phyloP scores from a whole-genome alignment of 2,329 filamentous ascomycete species.

The Fusarium hainanense region DNA sequence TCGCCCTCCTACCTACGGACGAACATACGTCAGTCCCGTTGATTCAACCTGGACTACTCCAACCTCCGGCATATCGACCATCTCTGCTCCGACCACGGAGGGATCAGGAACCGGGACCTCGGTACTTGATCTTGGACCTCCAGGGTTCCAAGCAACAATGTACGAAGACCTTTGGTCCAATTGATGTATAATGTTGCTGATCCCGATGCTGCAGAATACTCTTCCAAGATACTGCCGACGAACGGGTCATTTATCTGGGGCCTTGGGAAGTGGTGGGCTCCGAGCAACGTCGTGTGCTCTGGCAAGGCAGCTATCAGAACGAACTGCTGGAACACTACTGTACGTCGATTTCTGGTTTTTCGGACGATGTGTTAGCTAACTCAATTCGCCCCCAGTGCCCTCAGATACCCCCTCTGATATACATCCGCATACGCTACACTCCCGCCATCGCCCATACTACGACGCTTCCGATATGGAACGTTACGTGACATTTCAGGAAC shows the following conservation, averaged over 20 bases:
- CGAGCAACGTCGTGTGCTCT: slow-evolving; percentile 61
- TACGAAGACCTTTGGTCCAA: slow-evolving; percentile 45
- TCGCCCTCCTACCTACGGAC: slow-evolving; percentile 55
- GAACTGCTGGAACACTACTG: slow-evolving; percentile 64
- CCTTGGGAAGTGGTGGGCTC: slow-evolving; percentile 63
- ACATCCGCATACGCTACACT: slow-evolving; percentile 62
- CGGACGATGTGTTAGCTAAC: slow-evolving; percentile 13
- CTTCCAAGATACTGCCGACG: slow-evolving; percentile 61
- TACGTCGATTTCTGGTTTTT: slow-evolving; percentile 46
- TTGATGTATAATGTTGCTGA: slow-evolving; percentile 36
- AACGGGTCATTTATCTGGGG: slow-evolving; percentile 63
- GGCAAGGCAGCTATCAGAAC: slow-evolving; percentile 64
- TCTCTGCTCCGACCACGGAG: slow-evolving; percentile 57
- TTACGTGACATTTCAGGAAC: slow-evolving; percentile 59
- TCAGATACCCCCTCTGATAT: slow-evolving; percentile 58
- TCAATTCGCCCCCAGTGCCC: slow-evolving; percentile 52
- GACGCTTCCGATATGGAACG: slow-evolving; percentile 63
- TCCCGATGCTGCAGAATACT: slow-evolving; percentile 54
- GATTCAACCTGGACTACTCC: slow-evolving; percentile 62
- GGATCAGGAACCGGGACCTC: slow-evolving; percentile 53
- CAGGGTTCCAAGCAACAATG: slow-evolving; percentile 66
- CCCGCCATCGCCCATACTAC: slow-evolving; percentile 62
- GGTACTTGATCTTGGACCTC: slow-evolving; percentile 63
- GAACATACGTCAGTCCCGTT: slow-evolving; percentile 56
- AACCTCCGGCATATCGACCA: slow-evolving; percentile 56